These are phyloP conservation scores for Zizania latifolia DNA, from an alignment of 176 grass and related monocot species.

Conservation along the genomic window DNA sequence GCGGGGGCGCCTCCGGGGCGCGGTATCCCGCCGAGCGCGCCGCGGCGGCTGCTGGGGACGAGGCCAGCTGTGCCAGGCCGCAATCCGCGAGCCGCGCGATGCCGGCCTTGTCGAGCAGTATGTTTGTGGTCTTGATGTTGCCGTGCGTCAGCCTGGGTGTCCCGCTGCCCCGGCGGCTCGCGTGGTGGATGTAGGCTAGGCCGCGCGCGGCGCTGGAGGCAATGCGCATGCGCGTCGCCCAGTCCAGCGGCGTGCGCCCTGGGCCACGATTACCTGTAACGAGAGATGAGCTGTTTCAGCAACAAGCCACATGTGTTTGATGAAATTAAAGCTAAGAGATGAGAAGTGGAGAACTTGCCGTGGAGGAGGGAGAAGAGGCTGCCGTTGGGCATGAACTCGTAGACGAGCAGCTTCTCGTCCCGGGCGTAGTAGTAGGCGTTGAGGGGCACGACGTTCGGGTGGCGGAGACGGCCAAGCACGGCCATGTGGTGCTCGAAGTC, in stretches of 20 bases:
- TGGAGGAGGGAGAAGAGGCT: constrained; percentile 85
- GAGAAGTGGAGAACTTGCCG: constrained; percentile 29
- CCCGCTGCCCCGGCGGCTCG: constrained; percentile 46
- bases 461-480: constrained; percentile 53
- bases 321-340: not conserved
- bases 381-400: constrained; percentile 96
- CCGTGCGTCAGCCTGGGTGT: constrained; percentile 69
- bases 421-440: constrained; percentile 86
- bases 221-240: constrained; percentile 63
- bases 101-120: constrained; percentile 62
- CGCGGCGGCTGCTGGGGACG: constrained; percentile 22
- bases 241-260: constrained; percentile 72
- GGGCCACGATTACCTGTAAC: constrained; percentile 74
- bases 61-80: constrained; percentile 66
- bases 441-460: constrained; percentile 74
- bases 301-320: not conserved
- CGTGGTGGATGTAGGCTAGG: constrained; percentile 84
- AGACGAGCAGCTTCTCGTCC: constrained; percentile 97
- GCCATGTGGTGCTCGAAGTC: constrained; percentile 96
- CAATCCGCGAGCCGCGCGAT: constrained; percentile 62
- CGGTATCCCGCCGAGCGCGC: constrained; percentile 51
- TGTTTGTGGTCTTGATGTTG: constrained; percentile 87
- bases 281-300: not conserved
- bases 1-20: constrained; percentile 63
- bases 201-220: constrained; percentile 60